Percentiles rank a stretch among this genome's conserved stretches.
phyloP scores from a whole-genome alignment of 1,139 yeast genomes.

The Scheffersomyces quercinus region DNA sequence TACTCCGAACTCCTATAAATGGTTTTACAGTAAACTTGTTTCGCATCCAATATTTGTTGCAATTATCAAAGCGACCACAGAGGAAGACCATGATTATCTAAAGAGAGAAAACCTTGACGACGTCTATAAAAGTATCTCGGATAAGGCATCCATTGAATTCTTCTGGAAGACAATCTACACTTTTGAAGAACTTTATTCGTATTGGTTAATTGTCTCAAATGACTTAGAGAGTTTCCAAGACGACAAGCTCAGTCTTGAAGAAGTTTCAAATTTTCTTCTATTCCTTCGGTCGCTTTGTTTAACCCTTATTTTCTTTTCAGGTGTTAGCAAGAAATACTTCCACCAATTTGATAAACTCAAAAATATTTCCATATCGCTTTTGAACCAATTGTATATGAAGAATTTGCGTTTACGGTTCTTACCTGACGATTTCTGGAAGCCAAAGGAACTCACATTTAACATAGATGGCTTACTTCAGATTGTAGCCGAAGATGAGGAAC shows the following conservation, averaged over 20 bases:
- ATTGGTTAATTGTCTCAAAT: constrained; percentile 61
- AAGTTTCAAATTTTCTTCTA: constrained; percentile 46
- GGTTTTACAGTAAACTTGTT: constrained; percentile 26
- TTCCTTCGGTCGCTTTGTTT: constrained; percentile 60
- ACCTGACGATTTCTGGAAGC: constrained; percentile 58
- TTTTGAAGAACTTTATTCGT: constrained; percentile 55
- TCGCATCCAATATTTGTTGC: constrained; percentile 18
- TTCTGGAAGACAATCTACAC: constrained; percentile 39
- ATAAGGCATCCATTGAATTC: constrained; percentile 5
- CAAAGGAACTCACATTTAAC: constrained; percentile 27
- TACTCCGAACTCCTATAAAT: constrained; percentile 31
- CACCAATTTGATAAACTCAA: constrained; percentile 28
- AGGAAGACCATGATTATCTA: constrained; percentile 22
- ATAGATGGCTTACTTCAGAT: constrained; percentile 30
- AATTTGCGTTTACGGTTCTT: constrained; percentile 67
- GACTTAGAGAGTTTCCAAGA: constrained; percentile 60
- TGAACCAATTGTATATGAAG: constrained; percentile 69
- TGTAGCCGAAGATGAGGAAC: constrained; percentile 43
- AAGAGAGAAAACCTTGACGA: constrained; percentile 11
- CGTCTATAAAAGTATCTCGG: constrained; percentile 9
- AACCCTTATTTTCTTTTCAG: constrained; percentile 49
- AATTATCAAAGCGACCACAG: constrained; percentile 8
- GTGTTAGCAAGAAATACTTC: constrained; percentile 8
- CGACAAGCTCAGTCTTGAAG: constrained; percentile 45
- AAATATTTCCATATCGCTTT: constrained; percentile 47